These are phyloP conservation scores for Schizophyllum commune DNA, from an alignment of 1,284 basidiomycete species.

Conservation along the genomic window DNA sequence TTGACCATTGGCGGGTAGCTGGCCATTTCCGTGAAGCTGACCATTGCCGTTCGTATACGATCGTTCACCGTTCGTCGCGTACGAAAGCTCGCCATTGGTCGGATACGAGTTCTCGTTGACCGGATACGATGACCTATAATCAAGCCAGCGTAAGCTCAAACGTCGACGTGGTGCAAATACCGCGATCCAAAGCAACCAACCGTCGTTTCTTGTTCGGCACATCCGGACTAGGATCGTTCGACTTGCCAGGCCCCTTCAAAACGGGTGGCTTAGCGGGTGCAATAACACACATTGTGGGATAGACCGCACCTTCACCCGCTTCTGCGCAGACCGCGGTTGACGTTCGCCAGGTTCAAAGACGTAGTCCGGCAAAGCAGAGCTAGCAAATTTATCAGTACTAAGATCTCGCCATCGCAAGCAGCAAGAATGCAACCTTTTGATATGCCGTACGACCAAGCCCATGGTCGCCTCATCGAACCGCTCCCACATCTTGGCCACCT, in stretches of 20 bases:
- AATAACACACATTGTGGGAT: conserved; percentile 1
- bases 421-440: conserved; percentile 65
- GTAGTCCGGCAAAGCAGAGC: conserved; percentile 70
- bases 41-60: too few species aligned
- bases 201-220: conserved; percentile 69
- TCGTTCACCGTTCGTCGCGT: too few species aligned
- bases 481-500: conserved; percentile 93
- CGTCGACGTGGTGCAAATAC: conserved; percentile 14
- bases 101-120: conserved; percentile 14
- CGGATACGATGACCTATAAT: conserved; percentile 21
- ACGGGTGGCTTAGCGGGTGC: neutral
- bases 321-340: conserved; percentile 53
- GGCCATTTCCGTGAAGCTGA: too few species aligned
- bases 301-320: conserved; percentile 72
- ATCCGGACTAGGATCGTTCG: conserved; percentile 57
- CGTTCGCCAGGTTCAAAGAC: conserved; percentile 79
- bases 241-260: conserved; percentile 53
- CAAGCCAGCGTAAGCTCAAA: conserved; percentile 15
- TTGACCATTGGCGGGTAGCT: too few species aligned
- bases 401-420: neutral
- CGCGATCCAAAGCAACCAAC: conserved; percentile 29
- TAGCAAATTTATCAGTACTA: conserved; percentile 21
- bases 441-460: conserved; percentile 92
- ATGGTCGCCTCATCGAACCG: conserved; percentile 88
- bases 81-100: too few species aligned